Conservation (phyloP, 2,329 filamentous ascomycete genomes). For the Fusarium tjaetaba region DNA sequence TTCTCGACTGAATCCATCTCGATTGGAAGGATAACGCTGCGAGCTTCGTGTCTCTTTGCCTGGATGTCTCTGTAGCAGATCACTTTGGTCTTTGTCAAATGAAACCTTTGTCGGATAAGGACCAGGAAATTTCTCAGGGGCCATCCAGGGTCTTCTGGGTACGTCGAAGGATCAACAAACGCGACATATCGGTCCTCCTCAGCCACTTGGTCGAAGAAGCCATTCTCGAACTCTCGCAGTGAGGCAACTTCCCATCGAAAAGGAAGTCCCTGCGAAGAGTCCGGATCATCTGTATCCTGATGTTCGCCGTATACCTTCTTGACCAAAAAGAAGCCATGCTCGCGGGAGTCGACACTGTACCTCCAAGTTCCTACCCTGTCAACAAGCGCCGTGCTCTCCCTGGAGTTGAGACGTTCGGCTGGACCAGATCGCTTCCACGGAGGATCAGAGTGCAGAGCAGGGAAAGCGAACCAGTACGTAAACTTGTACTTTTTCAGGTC, state of each 20-base stretch:
- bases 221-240: slow-evolving; percentile 81
- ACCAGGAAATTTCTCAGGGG: slow-evolving; percentile 89
- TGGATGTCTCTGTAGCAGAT: slow-evolving; percentile 91
- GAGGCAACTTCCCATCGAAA: slow-evolving; percentile 83
- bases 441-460: slow-evolving; percentile 88
- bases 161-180: slow-evolving; percentile 94
- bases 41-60: slow-evolving; percentile 77
- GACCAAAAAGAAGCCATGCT: slow-evolving; percentile 96
- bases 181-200: slow-evolving; percentile 83
- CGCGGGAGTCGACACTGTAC: slow-evolving; percentile 80
- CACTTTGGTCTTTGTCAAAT: slow-evolving; percentile 79
- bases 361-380: slow-evolving; percentile 89
- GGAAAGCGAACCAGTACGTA: slow-evolving; percentile 98
- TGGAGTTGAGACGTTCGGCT: slow-evolving; percentile 65
- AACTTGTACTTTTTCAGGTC: slow-evolving; percentile 98
- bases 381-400: slow-evolving; percentile 81
- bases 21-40: slow-evolving; percentile 80
- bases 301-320: slow-evolving; percentile 70
- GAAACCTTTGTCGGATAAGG: slow-evolving; percentile 84
- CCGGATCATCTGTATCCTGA: slow-evolving; percentile 60
- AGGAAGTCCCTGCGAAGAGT: slow-evolving; percentile 59
- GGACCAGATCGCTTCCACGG: slow-evolving; percentile 75
- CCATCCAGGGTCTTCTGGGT: slow-evolving; percentile 88
- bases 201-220: slow-evolving; percentile 81
- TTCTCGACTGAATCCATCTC: slow-evolving; percentile 61